These are phyloP conservation scores for Gamarada debralockiae DNA, from an alignment of 495 filamentous ascomycete genomes.

Conservation along the genomic window DNA sequence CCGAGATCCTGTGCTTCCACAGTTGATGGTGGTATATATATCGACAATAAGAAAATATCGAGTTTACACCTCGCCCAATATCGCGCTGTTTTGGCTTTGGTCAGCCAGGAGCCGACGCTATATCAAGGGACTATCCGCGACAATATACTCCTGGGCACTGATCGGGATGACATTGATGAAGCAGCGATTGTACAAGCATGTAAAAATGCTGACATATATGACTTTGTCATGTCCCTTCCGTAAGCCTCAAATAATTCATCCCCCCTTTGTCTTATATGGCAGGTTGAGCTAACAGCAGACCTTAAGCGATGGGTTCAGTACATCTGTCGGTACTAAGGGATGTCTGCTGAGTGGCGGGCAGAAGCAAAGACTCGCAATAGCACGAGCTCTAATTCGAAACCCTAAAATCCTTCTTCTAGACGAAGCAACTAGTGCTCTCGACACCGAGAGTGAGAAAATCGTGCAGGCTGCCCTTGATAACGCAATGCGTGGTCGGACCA, in stretches of 20 bases:
- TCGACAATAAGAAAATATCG: constrained; percentile 68
- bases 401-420: constrained; percentile 70
- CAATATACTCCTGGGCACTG: constrained; percentile 51
- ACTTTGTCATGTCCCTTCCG: constrained; percentile 41
- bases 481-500: background rate
- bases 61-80: constrained; percentile 68
- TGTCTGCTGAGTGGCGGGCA: constrained; percentile 56
- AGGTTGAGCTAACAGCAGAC: background rate
- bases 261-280: background rate
- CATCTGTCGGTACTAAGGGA: constrained; percentile 48
- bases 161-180: constrained; percentile 41
- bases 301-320: constrained; percentile 39
- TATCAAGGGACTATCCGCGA: constrained; percentile 51
- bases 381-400: constrained; percentile 59
- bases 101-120: constrained; percentile 76
- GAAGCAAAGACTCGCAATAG: constrained; percentile 60
- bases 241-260: constrained; percentile 31
- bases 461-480: background rate
- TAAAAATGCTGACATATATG: constrained; percentile 22
- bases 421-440: constrained; percentile 64
- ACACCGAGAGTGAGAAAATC: constrained; percentile 21
- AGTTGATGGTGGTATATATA: constrained; percentile 59
- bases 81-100: constrained; percentile 65
- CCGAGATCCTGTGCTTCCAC: too few relatives aligned
- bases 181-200: background rate